phyloP scores from a whole-genome alignment of 2,329 filamentous ascomycete genomes.

The Diaporthe ilicicola region DNA sequence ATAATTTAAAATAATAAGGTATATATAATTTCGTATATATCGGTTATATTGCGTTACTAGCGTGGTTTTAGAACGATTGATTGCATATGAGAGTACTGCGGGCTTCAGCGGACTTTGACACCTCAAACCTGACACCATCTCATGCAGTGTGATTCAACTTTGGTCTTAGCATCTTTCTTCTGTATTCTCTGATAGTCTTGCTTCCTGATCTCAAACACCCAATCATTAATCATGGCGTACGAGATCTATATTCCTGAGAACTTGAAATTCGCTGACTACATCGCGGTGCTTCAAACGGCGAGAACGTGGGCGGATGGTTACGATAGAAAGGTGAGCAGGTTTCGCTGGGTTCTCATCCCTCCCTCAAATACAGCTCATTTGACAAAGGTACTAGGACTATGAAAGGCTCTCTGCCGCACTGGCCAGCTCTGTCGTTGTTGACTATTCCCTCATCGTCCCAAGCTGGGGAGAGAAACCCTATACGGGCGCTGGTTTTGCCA shows the following conservation, averaged over 20 bases:
- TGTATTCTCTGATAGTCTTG: neutral
- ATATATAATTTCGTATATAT: too few relatives aligned
- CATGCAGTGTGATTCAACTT: neutral
- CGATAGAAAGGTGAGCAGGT: neutral
- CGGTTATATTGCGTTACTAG: too few relatives aligned
- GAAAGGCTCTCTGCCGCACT: neutral
- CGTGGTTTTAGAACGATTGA: too few relatives aligned
- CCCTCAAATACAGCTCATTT: neutral
- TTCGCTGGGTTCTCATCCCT: fast-evolving
- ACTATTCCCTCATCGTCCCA: neutral
- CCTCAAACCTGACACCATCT: neutral
- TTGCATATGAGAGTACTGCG: too few relatives aligned
- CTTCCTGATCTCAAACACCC: neutral
- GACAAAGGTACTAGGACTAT: neutral
- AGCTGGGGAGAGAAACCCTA: constrained; percentile 1
- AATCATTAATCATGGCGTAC: neutral
- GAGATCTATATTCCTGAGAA: constrained; percentile 1
- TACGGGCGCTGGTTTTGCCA: neutral
- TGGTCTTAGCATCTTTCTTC: neutral
- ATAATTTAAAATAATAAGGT: too few relatives aligned
- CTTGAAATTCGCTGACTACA: neutral
- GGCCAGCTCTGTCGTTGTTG: neutral
- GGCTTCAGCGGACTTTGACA: neutral
- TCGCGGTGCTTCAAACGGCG: neutral
- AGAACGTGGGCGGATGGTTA: constrained; percentile 5